Conservation (phyloP, 129 eudicot species). For the Saposhnikovia divaricata region DNA sequence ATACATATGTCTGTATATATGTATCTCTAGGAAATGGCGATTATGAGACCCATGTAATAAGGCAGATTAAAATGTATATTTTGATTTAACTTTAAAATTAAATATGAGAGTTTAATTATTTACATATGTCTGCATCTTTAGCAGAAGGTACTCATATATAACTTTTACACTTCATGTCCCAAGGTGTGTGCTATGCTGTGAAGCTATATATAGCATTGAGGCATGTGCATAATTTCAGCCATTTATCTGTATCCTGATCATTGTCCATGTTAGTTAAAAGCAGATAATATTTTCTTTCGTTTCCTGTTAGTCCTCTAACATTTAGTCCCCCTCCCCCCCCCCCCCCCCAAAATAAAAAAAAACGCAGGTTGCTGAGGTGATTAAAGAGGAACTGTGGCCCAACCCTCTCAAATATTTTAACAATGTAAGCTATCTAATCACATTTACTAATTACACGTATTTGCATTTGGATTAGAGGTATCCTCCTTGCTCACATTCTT, state of each 20-base stretch:
- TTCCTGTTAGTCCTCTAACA: not conserved
- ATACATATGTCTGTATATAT: not conserved
- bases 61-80: not conserved
- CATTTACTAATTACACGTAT: not conserved
- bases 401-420: constrained; percentile 46
- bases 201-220: not conserved
- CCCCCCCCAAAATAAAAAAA: not conserved
- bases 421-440: constrained; percentile 26
- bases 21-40: not conserved
- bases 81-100: not conserved
- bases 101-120: not conserved
- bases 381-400: constrained; percentile 64
- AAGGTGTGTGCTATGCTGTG: not conserved
- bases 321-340: not conserved
- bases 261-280: not conserved
- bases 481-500: constrained; percentile 1
- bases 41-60: not conserved
- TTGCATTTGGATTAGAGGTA: not conserved
- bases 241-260: not conserved
- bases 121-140: not conserved
- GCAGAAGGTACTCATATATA: not conserved
- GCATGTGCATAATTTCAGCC: not conserved
- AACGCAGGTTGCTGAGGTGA: constrained; percentile 57
- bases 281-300: not conserved
- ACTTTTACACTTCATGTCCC: not conserved